Conservation (phyloP, 2,329 filamentous ascomycete species). For the Microdochium bolleyi region DNA sequence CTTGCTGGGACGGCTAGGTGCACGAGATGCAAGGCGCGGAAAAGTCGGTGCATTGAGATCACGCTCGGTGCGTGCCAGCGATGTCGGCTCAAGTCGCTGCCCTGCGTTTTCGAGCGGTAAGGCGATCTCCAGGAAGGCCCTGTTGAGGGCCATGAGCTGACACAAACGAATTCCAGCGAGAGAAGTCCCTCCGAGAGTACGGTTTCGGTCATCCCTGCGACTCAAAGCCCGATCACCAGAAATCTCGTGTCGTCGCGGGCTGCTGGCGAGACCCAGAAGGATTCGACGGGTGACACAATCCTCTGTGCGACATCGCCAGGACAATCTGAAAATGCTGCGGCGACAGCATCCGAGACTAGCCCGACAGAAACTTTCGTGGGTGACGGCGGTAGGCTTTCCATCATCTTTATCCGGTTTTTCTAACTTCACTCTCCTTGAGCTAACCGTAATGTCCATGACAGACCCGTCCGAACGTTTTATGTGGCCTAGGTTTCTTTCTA, state of each 20-base stretch:
- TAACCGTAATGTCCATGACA: neutral
- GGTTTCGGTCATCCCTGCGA: neutral
- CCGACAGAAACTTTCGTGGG: constrained; percentile 3
- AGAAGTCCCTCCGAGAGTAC: neutral
- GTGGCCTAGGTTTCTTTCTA: constrained; percentile 18
- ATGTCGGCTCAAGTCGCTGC: constrained; percentile 14
- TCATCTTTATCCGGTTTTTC: neutral
- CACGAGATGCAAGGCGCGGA: constrained; percentile 23
- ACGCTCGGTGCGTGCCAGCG: constrained; percentile 16
- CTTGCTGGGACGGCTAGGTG: constrained; percentile 11
- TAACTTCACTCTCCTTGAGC: neutral
- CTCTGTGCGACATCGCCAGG: too few relatives aligned
- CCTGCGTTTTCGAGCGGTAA: constrained; percentile 8
- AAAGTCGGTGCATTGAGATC: constrained; percentile 23
- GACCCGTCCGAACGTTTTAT: constrained; percentile 11
- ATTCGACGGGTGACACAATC: neutral
- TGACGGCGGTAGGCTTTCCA: constrained; percentile 1
- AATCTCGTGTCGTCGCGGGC: neutral
- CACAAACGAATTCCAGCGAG: neutral
- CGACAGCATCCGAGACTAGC: neutral
- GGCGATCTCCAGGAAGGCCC: neutral
- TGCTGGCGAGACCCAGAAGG: neutral
- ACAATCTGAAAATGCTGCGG: too few relatives aligned
- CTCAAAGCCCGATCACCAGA: neutral
- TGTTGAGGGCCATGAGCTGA: neutral